phyloP scores from a whole-genome alignment of 2,329 filamentous ascomycete genomes.

The Hymenoscyphus scutula region DNA sequence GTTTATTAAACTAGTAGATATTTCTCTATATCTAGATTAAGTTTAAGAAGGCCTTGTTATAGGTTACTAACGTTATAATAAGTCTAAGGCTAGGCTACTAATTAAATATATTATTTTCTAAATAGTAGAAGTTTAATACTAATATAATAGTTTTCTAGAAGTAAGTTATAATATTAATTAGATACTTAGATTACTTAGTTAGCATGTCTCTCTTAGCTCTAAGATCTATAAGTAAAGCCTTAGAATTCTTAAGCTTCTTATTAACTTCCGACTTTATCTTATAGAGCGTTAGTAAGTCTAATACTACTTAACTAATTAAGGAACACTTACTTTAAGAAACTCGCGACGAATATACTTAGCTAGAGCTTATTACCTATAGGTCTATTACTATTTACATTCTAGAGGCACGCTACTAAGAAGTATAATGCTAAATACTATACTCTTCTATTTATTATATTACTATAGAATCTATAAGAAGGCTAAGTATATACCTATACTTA shows the following conservation, averaged over 20 bases:
- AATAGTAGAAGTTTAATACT: background rate
- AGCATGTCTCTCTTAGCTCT: background rate
- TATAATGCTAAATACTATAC: no score
- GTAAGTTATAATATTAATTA: background rate
- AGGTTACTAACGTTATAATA: background rate
- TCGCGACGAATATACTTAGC: background rate
- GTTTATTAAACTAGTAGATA: background rate
- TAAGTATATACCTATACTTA: background rate
- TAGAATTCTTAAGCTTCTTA: background rate
- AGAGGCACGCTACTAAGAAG: no score
- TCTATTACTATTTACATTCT: no score
- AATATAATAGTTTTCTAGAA: background rate
- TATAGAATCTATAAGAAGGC: background rate
- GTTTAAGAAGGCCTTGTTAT: background rate
- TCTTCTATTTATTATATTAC: no score
- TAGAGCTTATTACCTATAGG: background rate
- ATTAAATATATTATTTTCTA: background rate
- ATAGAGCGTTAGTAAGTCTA: no score
- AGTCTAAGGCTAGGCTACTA: background rate
- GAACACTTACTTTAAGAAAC: background rate
- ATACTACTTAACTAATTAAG: no score
- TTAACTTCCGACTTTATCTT: background rate
- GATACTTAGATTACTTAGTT: background rate
- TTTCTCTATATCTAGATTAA: background rate
- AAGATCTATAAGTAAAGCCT: background rate